A percentile compares a stretch with the other conserved stretches of the same genome.
phyloP scores from a whole-genome alignment of 306 rosid genomes.

The Potentilla sterilis region DNA sequence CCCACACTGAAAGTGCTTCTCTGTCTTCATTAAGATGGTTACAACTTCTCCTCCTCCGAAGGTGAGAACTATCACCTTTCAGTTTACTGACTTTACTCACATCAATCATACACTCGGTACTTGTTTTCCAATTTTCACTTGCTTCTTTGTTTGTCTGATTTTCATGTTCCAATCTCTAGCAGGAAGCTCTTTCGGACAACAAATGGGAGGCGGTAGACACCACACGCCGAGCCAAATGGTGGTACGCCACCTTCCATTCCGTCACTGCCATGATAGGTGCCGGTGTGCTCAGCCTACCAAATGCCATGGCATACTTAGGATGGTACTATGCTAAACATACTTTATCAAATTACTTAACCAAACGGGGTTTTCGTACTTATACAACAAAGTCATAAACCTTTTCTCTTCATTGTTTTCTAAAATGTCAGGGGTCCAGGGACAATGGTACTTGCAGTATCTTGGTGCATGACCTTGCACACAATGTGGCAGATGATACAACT shows the following conservation, averaged over 20 bases:
- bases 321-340: conserved; percentile 41
- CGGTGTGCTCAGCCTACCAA: conserved; percentile 87
- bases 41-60: conserved; percentile 59
- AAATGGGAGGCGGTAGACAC: conserved; percentile 60
- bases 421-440: conserved; percentile 86
- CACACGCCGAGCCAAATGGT: conserved; percentile 78
- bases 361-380: not conserved
- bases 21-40: conserved; percentile 40
- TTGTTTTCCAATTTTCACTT: no score
- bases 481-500: conserved; percentile 98
- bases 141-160: not conserved
- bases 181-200: conserved; percentile 45
- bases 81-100: not conserved
- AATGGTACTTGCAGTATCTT: conserved; percentile 51
- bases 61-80: conserved; percentile 26
- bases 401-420: not conserved
- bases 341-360: not conserved
- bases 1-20: conserved; percentile 26
- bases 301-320: conserved; percentile 95
- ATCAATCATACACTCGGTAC: not conserved
- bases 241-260: conserved; percentile 89
- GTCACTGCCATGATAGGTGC: conserved; percentile 98
- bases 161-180: not conserved
- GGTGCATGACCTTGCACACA: conserved; percentile 84
- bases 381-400: not conserved